Percentiles rank a stretch among this genome's conserved stretches.
Conservation (phyloP, 331 rosid species). For the Prunus yedoensis region DNA sequence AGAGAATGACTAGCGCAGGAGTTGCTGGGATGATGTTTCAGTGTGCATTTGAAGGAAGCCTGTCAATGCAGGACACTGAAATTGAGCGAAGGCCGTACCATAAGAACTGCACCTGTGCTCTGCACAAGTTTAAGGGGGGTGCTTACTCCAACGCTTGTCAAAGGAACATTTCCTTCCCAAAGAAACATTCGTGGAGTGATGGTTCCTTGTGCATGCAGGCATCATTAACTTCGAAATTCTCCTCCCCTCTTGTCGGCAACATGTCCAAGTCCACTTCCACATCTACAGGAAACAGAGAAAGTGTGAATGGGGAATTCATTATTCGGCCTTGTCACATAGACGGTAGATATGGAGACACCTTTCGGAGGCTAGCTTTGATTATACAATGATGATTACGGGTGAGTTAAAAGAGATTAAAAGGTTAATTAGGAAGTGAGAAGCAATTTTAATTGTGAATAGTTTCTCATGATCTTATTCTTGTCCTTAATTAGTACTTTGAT, state of each 20-base stretch:
- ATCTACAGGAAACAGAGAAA: neutral
- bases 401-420: neutral
- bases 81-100: constrained; percentile 63
- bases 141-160: constrained; percentile 21
- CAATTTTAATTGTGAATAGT: neutral
- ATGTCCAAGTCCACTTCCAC: neutral
- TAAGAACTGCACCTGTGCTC: constrained; percentile 50
- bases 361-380: neutral
- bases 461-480: neutral
- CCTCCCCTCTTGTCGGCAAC: neutral
- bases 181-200: constrained; percentile 22
- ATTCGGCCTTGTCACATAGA: neutral
- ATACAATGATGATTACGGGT: neutral
- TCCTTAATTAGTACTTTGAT: neutral
- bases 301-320: neutral
- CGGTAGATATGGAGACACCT: neutral
- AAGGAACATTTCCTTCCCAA: constrained; percentile 30
- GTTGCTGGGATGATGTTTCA: constrained; percentile 35
- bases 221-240: neutral
- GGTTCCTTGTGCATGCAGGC: constrained; percentile 2
- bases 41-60: constrained; percentile 46
- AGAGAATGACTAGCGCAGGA: constrained; percentile 30
- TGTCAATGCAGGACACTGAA: constrained; percentile 41
- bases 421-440: constrained; percentile 8
- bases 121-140: constrained; percentile 28